Conservation (phyloP, 345 rosid genomes). For the Euphorbia pulcherrima region DNA sequence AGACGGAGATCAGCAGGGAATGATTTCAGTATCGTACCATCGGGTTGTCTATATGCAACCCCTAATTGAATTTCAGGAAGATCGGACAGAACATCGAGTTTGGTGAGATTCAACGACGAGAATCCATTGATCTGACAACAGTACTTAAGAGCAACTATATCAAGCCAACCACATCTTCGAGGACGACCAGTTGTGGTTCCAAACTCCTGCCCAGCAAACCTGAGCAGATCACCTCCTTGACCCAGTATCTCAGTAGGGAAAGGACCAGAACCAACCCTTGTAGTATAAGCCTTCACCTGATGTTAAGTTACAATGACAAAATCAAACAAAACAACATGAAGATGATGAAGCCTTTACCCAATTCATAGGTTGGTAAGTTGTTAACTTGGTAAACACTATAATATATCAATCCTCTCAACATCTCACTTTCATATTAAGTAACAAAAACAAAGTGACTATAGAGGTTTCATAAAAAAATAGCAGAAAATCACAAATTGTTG, state of each 20-base stretch:
- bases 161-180: slow-evolving; percentile 99
- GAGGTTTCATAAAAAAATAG: not conserved
- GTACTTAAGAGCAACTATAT: slow-evolving; percentile 79
- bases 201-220: slow-evolving; percentile 89
- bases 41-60: slow-evolving; percentile 57
- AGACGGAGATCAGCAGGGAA: slow-evolving; percentile 81
- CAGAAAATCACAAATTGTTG: not conserved
- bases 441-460: not conserved
- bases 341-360: not conserved
- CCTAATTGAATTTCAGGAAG: slow-evolving; percentile 77
- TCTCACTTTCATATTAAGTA: not conserved
- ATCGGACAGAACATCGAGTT: slow-evolving; percentile 89
- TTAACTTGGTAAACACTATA: not conserved
- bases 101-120: slow-evolving; percentile 92
- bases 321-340: slow-evolving; percentile 11
- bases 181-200: slow-evolving; percentile 99
- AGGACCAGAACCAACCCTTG: slow-evolving; percentile 99
- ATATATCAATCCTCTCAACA: not conserved
- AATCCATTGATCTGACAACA: slow-evolving; percentile 89
- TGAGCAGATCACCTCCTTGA: slow-evolving; percentile 78
- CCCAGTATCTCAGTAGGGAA: slow-evolving; percentile 93
- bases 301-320: not conserved
- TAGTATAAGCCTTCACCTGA: slow-evolving; percentile 95
- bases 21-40: slow-evolving; percentile 75
- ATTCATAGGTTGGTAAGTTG: not conserved